Base-by-base conservation (phyloP, 345 rosid species). In the Boechera stricta region DNA sequence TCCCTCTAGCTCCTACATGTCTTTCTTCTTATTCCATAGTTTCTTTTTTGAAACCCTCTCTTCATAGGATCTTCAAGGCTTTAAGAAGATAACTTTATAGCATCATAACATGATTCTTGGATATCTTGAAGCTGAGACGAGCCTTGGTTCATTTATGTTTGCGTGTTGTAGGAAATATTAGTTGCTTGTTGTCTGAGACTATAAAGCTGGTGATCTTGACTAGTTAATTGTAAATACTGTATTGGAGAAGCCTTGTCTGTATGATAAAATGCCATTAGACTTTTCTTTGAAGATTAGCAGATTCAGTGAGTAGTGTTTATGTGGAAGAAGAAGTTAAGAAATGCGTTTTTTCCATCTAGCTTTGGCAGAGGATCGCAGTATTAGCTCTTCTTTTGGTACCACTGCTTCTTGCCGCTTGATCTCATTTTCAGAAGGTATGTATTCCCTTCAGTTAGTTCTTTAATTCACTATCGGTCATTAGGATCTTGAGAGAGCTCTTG, bases 311-410 rank as follows among this genome's bases (percentile, higher is more conserved):
- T 62, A 84, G 82, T 70, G 68, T 48, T 16, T 94, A 87, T 70
- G 54, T 84, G 64, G 76, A 79, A 81, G 1, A 18, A 21, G 95
- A 85, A 74, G 86, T 90, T 77, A 82, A 84, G 84, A 61, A 80
- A 80, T 58, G 89, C 90, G 18, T 94, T 86, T 81, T 86, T 89
- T 52, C 21, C 24, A 21, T 21, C 24, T 21, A 6, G 94, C 94
- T 71, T 80, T 94, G 77, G 92, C 88, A 0, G 88, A 87, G 62
- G 97, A 88, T 63, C 45, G 83, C 64, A 82, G 77, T 60, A 87
- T 94, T 29, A 89, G 86, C 77, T 81, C 91, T 73, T 90, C 86
- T 55, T 82, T 90, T 36, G 97, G 98, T 61, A 86, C 97, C 26
- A 94, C 97, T 0, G 97, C 93, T 41, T 3, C 86, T 94, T 56